Evolutionary conservation across 2,329 filamentous ascomycete species (phyloP).

Genomic region (Penicillium verrucosum): DNA sequence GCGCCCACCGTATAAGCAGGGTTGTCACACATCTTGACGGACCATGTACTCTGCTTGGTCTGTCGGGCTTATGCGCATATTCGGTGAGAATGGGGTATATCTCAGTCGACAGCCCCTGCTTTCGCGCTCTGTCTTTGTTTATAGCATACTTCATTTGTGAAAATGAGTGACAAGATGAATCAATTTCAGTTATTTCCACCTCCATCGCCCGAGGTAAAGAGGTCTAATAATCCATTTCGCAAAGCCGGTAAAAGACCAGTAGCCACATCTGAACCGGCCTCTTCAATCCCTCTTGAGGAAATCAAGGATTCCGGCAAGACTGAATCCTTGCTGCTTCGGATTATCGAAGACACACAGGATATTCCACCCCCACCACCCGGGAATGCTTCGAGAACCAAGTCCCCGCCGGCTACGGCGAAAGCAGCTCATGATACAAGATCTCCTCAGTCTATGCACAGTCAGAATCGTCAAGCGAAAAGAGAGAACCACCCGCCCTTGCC

Average conservation of each 20-base stretch:
- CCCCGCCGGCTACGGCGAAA: conserved; percentile 11
- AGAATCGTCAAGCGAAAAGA: conserved; percentile 13
- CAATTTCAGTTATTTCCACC: conserved; percentile 44
- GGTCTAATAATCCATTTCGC: conserved; percentile 36
- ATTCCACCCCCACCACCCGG: conserved; percentile 27
- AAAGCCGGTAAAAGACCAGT: conserved; percentile 26
- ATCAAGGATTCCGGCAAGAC: conserved; percentile 28
- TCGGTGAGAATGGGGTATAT: conserved; percentile 20
- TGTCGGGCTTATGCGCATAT: not conserved
- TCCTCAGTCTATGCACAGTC: conserved; percentile 14
- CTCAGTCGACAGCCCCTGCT: conserved; percentile 19
- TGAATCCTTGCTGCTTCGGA: conserved; percentile 38
- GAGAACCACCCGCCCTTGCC: conserved; percentile 10
- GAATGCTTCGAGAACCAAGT: conserved; percentile 18
- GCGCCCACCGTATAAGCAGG: conserved; percentile 30
- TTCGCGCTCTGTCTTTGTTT: conserved; percentile 8
- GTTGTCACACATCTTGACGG: conserved; percentile 18
- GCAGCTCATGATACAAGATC: conserved; percentile 13
- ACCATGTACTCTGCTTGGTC: conserved; percentile 4
- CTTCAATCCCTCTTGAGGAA: conserved; percentile 31
- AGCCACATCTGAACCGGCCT: conserved; percentile 20
- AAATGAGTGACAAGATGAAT: conserved; percentile 24
- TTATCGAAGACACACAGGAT: conserved; percentile 37
- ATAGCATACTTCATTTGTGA: not conserved
- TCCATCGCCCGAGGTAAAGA: conserved; percentile 30